These are phyloP conservation scores for Chrysopogon serrulatus DNA, from an alignment of 176 grass and related monocot species.

Conservation along the genomic window DNA sequence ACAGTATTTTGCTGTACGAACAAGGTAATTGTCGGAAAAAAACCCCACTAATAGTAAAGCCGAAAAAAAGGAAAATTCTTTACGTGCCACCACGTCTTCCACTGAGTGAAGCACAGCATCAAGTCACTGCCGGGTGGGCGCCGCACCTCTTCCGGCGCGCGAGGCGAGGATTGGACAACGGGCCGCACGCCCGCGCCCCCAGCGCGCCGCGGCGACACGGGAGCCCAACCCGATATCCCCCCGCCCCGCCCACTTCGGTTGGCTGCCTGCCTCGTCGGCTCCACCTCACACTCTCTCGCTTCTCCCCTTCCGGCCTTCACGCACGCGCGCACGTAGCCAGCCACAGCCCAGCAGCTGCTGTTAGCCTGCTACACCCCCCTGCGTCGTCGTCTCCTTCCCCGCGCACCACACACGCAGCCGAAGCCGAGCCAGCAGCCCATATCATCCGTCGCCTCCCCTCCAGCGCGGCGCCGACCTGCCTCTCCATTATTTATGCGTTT, in stretches of 20 bases:
- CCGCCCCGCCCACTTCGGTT: background rate
- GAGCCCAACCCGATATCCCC: background rate
- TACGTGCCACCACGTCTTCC: background rate
- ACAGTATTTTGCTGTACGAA: too few species aligned
- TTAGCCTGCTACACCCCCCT: too few species aligned
- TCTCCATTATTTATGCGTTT: slow-evolving; percentile 39
- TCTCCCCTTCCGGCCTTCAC: background rate
- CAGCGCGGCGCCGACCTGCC: slow-evolving; percentile 51
- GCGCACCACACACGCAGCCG: background rate
- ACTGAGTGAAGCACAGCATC: background rate
- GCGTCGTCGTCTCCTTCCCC: slow-evolving; percentile 20
- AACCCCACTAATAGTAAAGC: background rate
- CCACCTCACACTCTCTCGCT: background rate
- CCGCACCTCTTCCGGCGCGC: background rate
- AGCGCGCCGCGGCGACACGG: slow-evolving; percentile 17
- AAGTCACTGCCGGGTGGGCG: background rate
- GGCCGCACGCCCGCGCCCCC: background rate
- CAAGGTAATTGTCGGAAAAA: background rate
- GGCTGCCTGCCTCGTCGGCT: background rate
- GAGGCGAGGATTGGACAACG: background rate
- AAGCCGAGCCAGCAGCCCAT: background rate
- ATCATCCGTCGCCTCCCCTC: background rate
- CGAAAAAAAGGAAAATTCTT: background rate
- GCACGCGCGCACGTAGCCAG: background rate
- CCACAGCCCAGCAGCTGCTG: background rate